phyloP scores from a whole-genome alignment of 2,329 filamentous ascomycete genomes.

The Ambrosiella cleistominuta region DNA sequence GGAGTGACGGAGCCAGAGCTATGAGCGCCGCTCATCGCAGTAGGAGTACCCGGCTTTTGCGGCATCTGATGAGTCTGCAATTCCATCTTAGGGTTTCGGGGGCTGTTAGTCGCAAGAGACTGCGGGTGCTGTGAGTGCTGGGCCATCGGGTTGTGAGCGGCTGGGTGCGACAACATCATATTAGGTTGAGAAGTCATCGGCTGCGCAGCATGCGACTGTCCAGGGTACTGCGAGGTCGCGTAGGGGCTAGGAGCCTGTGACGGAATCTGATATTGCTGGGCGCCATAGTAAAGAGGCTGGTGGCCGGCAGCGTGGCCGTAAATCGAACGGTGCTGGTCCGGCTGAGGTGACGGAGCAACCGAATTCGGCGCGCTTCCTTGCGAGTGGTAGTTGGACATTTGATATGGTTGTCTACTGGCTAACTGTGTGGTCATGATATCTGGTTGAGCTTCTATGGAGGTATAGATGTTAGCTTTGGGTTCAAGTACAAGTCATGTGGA shows the following conservation, averaged over 20 bases:
- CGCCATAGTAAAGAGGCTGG: slow-evolving; percentile 59
- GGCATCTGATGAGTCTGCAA: slow-evolving; percentile 45
- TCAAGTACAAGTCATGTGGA: not conserved
- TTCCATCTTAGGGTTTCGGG: slow-evolving; percentile 44
- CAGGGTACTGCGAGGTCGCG: slow-evolving; percentile 37
- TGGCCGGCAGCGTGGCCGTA: slow-evolving; percentile 73
- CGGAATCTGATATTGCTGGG: slow-evolving; percentile 47
- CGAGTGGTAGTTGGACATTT: slow-evolving; percentile 75
- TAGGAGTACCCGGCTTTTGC: slow-evolving; percentile 27
- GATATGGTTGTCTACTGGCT: slow-evolving; percentile 65
- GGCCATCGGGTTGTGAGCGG: slow-evolving; percentile 38
- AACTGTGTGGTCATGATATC: slow-evolving; percentile 50
- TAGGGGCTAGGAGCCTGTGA: slow-evolving; percentile 45
- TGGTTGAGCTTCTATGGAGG: slow-evolving; percentile 30
- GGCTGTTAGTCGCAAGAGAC: slow-evolving; percentile 39
- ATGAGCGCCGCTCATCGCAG: slow-evolving; percentile 22
- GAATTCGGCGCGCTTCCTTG: slow-evolving; percentile 91
- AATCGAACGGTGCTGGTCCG: slow-evolving; percentile 77
- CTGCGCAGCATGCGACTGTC: slow-evolving; percentile 32
- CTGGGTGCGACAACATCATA: slow-evolving; percentile 48
- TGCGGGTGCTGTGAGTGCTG: slow-evolving; percentile 35
- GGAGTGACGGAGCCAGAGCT: slow-evolving; percentile 17
- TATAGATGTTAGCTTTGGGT: not conserved
- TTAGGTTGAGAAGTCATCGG: slow-evolving; percentile 46
- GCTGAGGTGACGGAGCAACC: slow-evolving; percentile 71